phyloP scores from a whole-genome alignment of 1,139 yeast genomes.

The Protomyces arabidopsidicola region DNA sequence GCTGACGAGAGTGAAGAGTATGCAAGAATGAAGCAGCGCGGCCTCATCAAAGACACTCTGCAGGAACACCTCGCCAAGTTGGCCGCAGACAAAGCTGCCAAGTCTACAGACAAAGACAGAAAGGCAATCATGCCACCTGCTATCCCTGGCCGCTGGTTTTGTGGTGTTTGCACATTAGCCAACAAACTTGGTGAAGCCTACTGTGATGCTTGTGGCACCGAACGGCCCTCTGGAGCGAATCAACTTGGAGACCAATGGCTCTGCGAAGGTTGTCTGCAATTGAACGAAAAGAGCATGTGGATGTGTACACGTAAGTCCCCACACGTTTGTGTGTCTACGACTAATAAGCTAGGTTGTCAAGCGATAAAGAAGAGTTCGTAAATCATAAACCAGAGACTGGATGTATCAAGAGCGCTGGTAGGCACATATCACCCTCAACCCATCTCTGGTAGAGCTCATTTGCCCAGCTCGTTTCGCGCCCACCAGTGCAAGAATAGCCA shows the following conservation, averaged over 20 bases:
- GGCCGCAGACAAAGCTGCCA: not conserved
- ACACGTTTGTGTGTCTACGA: not conserved
- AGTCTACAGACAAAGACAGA: not conserved
- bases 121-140: not conserved
- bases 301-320: slow-evolving; percentile 1
- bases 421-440: not conserved
- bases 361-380: slow-evolving; percentile 1
- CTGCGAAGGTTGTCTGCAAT: slow-evolving; percentile 3
- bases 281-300: slow-evolving; percentile 9
- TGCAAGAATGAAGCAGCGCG: slow-evolving; percentile 14
- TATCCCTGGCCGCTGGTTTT: slow-evolving; percentile 5
- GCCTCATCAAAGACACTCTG: slow-evolving; percentile 5
- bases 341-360: slow-evolving; percentile 1
- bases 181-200: slow-evolving; percentile 2
- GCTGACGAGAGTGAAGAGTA: not conserved
- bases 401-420: slow-evolving; percentile 14
- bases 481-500: slow-evolving; percentile 11
- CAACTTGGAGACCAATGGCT: slow-evolving; percentile 2
- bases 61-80: slow-evolving; percentile 17
- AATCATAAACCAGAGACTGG: slow-evolving; percentile 18
- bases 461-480: slow-evolving; percentile 1
- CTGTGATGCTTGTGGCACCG: slow-evolving; percentile 13
- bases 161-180: slow-evolving; percentile 13
- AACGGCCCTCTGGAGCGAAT: not conserved
- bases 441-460: slow-evolving; percentile 12